Conservation (phyloP, 305 asterid species). For the Fraxinus nigra region DNA sequence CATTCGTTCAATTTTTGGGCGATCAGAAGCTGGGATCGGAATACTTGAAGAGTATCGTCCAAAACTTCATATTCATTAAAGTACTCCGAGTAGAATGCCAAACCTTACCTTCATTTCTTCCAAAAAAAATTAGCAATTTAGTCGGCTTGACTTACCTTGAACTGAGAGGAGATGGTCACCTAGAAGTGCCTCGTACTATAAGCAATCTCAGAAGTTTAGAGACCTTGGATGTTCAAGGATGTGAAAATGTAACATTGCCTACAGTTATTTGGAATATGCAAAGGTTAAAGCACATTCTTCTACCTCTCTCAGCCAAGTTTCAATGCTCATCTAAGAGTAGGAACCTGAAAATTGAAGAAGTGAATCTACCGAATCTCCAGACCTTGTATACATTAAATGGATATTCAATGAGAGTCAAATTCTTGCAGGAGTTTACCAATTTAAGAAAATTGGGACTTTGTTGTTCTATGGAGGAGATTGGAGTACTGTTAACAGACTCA, state of each 20-base stretch:
- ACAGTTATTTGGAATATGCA: background rate
- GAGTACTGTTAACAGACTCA: background rate
- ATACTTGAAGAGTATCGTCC: background rate
- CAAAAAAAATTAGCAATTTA: background rate
- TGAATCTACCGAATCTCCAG: conserved; percentile 1
- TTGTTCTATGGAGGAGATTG: background rate
- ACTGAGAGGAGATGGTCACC: background rate
- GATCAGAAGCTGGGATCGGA: background rate
- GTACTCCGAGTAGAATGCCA: background rate
- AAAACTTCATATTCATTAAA: background rate
- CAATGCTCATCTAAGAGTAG: background rate
- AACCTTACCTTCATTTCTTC: background rate
- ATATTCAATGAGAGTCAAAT: background rate
- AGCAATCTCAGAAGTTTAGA: background rate
- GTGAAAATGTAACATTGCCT: background rate
- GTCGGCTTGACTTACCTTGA: background rate
- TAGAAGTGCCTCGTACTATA: background rate
- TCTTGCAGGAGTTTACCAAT: background rate
- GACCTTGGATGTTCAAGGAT: conserved; percentile 5
- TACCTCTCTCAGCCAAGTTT: background rate
- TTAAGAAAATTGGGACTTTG: conserved; percentile 2
- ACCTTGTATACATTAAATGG: background rate
- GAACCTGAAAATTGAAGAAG: background rate
- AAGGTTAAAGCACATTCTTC: background rate
- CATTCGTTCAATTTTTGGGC: background rate